These are phyloP conservation scores for Conoideocrella luteorostrata DNA, from an alignment of 2,329 filamentous ascomycete genomes.

Conservation along the genomic window DNA sequence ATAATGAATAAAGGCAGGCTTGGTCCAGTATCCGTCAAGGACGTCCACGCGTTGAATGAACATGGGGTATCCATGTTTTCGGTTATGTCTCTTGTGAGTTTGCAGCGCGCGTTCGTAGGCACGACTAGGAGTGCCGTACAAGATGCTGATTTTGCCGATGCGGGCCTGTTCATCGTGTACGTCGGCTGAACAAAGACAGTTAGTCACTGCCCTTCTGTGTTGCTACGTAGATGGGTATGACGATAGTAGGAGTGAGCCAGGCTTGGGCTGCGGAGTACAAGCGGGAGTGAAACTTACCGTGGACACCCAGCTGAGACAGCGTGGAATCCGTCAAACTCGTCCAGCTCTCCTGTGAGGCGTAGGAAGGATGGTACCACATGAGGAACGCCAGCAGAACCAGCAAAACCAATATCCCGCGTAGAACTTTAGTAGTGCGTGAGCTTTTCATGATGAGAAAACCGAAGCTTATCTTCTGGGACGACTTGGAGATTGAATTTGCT, in stretches of 20 bases:
- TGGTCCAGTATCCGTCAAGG: slow-evolving; percentile 28
- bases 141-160: slow-evolving; percentile 7
- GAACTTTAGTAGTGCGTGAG: background rate
- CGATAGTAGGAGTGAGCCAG: too few relatives aligned
- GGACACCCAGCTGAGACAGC: background rate
- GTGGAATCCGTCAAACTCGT: background rate
- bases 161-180: slow-evolving; percentile 8
- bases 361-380: background rate
- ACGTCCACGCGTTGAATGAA: slow-evolving; percentile 25
- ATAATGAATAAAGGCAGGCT: slow-evolving; percentile 31
- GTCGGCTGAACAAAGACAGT: background rate
- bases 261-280: background rate
- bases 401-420: background rate
- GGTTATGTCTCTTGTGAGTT: slow-evolving; percentile 28
- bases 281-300: background rate
- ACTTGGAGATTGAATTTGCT: background rate
- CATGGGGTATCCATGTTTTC: slow-evolving; percentile 25
- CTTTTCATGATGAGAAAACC: slow-evolving; percentile 1
- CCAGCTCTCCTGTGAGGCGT: background rate
- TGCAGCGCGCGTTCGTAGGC: slow-evolving; percentile 21
- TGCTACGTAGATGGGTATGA: too few relatives aligned
- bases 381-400: background rate
- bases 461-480: slow-evolving; percentile 2
- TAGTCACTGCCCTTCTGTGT: background rate
- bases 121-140: slow-evolving; percentile 3